Evolutionary conservation across 169 alveolate species (phyloP), one percentile per base, ranked within the genome.

Genomic region (Plasmodium berghei): DNA sequence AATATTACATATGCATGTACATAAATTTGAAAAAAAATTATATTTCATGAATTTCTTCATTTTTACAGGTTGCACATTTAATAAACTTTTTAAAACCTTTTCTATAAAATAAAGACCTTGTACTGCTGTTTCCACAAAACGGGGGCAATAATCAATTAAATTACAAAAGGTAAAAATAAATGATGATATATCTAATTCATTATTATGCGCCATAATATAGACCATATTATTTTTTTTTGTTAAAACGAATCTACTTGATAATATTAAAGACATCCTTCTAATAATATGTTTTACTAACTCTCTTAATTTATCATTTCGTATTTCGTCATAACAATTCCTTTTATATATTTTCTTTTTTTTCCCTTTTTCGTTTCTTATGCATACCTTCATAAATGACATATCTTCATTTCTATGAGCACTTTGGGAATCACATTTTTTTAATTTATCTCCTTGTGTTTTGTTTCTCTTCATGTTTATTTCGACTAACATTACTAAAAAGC

Each of bases 61-160:
- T 59, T 83, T 56, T 28, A 83, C 58, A 18, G 90, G 85, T 49
- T 83, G 90, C 20, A 83, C 72, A 18, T 83, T 66, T 67, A 83
- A 55, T 40, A 83, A 12, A 3, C 66, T 54, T 55, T 45, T 83
- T 83, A 83, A 40, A 66, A 83, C 45, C 22, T 66, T 83, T 40
- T 83, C 73, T n/a, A 83, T 42, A 55, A 83, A 52, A n/a, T 62
- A 28, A 20, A 83, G 56, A 67, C 83, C 85, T 9, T 83, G 56
- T 5, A 67, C 24, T 59, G 52, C 42, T 42, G 14, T 67, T 55
- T 83, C 42, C 42, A 83, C n/a, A 45, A 67, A 83, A 5, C 45
- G 28, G 1, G 90, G 83, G 24, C 69, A 72, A 10, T 66, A 83
- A 40, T 83, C 83, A 24, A 83, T 49, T 55, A 83, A 54, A 45